Base-by-base conservation (phyloP, 1,139 yeast species). In the Oligophagozyma castellii region DNA sequence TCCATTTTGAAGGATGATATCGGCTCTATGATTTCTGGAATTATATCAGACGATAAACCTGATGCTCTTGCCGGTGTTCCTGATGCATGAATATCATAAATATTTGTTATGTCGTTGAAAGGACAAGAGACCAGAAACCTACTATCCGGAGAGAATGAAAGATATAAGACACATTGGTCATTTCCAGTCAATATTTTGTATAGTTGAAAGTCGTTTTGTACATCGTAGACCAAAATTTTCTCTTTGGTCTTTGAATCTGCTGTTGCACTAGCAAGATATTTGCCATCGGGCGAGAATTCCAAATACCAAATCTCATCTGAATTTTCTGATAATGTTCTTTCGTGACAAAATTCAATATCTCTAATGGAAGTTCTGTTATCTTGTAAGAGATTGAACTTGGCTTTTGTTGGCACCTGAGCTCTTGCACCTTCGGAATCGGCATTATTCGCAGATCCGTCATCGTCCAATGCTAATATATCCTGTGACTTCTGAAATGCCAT, bases 261-360 rank as follows among this genome's bases (percentile, higher is more conserved):
- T 7, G 92, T 74, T 0, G 89, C 83, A 0, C 89, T 69, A 6
- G 83, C 93, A 29, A 86, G 57, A 38, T 61, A 73, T 35, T 62
- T 63, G 2, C 95, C 95, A 54, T 68, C 66, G 23, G 84, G 81
- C 3, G 92, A 77, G 47, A 81, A 84, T 35, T 70, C 69, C 11
- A 78, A 62, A 45, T 65, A 76, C 95, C 95, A 86, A 4, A 81
- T 92, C 49, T 86, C 95, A 42, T 77, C 73, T 1, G 60, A 55
- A 46, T 80, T 92, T 29, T 63, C 60, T 2, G 56, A 47, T 14
- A 83, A 42, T 1, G 60, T 51, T 28, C 59, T 58, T 2, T 59
- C 38, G 15, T 35, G 48, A n/a, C 32, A 35, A 31, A 50, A 48
- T 13, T 38, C 32, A 13, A 48, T 39, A 15, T 42, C 38, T 16